These are phyloP conservation scores for Allium fistulosum DNA, from an alignment of 106 monocot genomes.

Conservation along the genomic window DNA sequence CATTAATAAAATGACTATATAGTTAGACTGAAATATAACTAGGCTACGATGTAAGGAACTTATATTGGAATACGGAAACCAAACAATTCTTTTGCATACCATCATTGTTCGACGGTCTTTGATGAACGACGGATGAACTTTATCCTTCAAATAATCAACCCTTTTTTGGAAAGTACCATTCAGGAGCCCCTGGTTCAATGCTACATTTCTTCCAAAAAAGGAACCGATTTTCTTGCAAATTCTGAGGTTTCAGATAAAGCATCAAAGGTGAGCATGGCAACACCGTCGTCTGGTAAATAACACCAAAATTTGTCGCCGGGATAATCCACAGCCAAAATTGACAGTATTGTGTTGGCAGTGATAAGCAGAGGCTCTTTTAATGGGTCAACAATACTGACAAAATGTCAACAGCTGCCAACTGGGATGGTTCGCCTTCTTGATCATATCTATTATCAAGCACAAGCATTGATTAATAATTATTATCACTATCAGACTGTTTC, in stretches of 20 bases:
- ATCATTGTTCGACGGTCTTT: slow-evolving; percentile 56
- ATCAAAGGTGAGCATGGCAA: slow-evolving; percentile 83
- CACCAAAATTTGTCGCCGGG: slow-evolving; percentile 87
- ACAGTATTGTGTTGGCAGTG: slow-evolving; percentile 84
- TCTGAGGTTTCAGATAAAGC: slow-evolving; percentile 78
- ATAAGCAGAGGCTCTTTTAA: slow-evolving; percentile 82
- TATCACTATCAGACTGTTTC: not conserved
- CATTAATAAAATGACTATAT: not conserved
- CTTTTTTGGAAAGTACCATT: slow-evolving; percentile 63
- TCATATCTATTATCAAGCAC: slow-evolving; percentile 51
- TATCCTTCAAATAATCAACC: slow-evolving; percentile 61
- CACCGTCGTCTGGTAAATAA: slow-evolving; percentile 88
- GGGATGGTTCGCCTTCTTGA: slow-evolving; percentile 80
- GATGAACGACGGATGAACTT: slow-evolving; percentile 60
- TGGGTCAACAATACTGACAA: slow-evolving; percentile 92
- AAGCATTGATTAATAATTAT: not conserved
- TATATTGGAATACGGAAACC: too few relatives aligned
- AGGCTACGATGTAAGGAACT: too few relatives aligned
- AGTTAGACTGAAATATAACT: not conserved
- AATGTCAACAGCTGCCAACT: slow-evolving; percentile 84
- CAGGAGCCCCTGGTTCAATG: slow-evolving; percentile 85
- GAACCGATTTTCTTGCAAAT: slow-evolving; percentile 90
- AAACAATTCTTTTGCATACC: slow-evolving; percentile 12
- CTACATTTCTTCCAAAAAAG: slow-evolving; percentile 74
- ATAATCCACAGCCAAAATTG: slow-evolving; percentile 86